phyloP scores from a whole-genome alignment of 306 rosid genomes.

The Quercus alba region DNA sequence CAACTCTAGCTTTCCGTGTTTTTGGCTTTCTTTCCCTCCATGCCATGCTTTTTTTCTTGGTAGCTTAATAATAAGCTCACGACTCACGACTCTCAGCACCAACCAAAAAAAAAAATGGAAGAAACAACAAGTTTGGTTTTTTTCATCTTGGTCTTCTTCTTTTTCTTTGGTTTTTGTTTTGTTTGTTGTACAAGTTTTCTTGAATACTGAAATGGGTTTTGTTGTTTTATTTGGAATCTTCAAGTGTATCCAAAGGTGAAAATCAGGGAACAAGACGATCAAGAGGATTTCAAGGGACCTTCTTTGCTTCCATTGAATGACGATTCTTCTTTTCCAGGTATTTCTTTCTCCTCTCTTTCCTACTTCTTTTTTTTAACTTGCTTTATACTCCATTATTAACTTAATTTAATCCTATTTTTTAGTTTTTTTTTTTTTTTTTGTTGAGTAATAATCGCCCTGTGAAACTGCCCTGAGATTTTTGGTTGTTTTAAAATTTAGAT shows the following conservation, averaged over 20 bases:
- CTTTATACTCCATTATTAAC: no score
- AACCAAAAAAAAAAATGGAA: neutral
- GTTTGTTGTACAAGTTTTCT: neutral
- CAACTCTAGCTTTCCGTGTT: neutral
- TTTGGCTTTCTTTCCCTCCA: slow-evolving; percentile 7
- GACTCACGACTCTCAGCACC: neutral
- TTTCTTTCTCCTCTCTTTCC: neutral
- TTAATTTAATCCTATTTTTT: neutral
- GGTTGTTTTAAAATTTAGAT: neutral
- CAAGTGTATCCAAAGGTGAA: slow-evolving; percentile 32
- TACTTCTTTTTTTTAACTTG: no score
- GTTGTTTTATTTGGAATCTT: neutral
- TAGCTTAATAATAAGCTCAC: neutral
- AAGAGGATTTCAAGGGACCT: slow-evolving; percentile 25
- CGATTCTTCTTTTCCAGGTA: slow-evolving; percentile 25
- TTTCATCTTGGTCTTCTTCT: neutral
- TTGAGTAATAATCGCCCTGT: neutral
- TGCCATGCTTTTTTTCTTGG: neutral
- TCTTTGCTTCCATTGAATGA: slow-evolving; percentile 18
- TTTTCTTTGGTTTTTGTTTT: slow-evolving; percentile 3
- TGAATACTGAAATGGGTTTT: slow-evolving; percentile 10
- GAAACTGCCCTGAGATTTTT: neutral
- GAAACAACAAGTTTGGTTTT: neutral
- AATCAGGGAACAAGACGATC: slow-evolving; percentile 22
- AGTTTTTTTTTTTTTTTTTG: neutral